phyloP scores from a whole-genome alignment of 257 asterid genomes.

The Orobanche coerulescens region DNA sequence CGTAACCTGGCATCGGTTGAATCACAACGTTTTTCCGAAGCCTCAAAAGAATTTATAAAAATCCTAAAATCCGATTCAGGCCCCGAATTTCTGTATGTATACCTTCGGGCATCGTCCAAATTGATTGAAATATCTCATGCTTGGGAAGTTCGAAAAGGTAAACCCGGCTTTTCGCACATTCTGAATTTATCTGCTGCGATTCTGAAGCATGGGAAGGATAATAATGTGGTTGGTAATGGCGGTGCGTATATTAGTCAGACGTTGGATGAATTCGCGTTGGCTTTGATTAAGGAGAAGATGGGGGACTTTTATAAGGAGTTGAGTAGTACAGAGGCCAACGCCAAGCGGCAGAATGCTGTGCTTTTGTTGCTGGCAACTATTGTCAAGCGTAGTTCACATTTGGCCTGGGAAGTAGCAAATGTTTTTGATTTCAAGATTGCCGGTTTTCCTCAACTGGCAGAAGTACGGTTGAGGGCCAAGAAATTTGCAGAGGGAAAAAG shows the following conservation, averaged over 20 bases:
- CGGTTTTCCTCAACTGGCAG: conserved; percentile 47
- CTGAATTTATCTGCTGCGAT: conserved; percentile 50
- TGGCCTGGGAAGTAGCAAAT: conserved; percentile 76
- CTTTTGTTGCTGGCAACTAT: conserved; percentile 55
- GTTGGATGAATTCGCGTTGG: conserved; percentile 59
- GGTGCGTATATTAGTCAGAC: conserved; percentile 21
- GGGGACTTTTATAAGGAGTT: conserved; percentile 63
- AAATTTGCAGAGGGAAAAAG: conserved; percentile 32
- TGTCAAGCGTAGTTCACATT: conserved; percentile 51
- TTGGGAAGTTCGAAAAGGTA: conserved; percentile 64
- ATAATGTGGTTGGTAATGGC: conserved; percentile 22
- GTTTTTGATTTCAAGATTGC: conserved; percentile 58
- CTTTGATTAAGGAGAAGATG: conserved; percentile 50
- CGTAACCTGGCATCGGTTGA: conserved; percentile 61
- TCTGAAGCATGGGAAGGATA: conserved; percentile 35
- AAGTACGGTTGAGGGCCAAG: conserved; percentile 49
- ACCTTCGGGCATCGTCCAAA: conserved; percentile 41
- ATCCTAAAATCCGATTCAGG: conserved; percentile 59
- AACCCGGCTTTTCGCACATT: conserved; percentile 42
- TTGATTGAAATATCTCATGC: conserved; percentile 63
- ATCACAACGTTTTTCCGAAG: conserved; percentile 43
- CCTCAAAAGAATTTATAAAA: conserved; percentile 61
- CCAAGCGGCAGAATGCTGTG: conserved; percentile 56
- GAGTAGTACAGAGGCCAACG: conserved; percentile 55
- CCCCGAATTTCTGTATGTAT: conserved; percentile 33